Evolutionary conservation across 495 filamentous ascomycete species (phyloP).

Genomic region (Daldinia grandis): DNA sequence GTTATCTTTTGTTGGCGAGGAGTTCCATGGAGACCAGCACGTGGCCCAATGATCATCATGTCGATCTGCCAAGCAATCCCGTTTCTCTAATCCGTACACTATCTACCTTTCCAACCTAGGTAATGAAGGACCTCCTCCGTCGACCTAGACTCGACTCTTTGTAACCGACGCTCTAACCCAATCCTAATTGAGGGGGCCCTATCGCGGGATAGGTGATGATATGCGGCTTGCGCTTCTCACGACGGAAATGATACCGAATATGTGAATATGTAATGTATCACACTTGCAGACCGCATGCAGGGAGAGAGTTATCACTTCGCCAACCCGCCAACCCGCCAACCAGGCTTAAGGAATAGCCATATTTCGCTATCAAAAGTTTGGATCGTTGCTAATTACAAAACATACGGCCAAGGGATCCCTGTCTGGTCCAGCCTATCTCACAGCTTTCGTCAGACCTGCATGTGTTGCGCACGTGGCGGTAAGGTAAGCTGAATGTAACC

Average conservation of each 20-base stretch:
- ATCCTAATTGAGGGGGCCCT: constrained; percentile 7
- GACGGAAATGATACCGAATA: neutral
- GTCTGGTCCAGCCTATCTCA: constrained; percentile 33
- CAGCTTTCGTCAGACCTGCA: constrained; percentile 43
- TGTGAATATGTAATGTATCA: neutral
- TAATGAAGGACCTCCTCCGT: neutral
- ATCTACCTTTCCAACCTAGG: neutral
- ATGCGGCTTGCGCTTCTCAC: neutral
- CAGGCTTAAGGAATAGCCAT: constrained; percentile 13
- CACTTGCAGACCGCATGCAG: constrained; percentile 24
- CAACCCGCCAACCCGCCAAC: constrained; percentile 26
- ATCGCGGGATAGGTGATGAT: constrained; percentile 8
- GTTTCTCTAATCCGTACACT: too few species aligned
- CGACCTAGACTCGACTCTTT: constrained; percentile 2
- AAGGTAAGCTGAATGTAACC: constrained; percentile 37
- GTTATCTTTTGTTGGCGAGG: constrained; percentile 19
- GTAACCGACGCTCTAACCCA: constrained; percentile 1
- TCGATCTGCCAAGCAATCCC: constrained; percentile 24
- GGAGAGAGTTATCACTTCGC: constrained; percentile 3
- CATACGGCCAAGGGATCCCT: constrained; percentile 35
- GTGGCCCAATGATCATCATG: constrained; percentile 31
- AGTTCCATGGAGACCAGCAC: constrained; percentile 29
- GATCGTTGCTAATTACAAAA: constrained; percentile 38
- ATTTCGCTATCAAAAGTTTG: constrained; percentile 29
- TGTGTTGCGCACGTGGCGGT: constrained; percentile 43